A percentile compares a stretch with the other conserved stretches of the same genome.
Evolutionary conservation across 164 flowering plant species (phyloP).

Genomic region (Santalum album): DNA sequence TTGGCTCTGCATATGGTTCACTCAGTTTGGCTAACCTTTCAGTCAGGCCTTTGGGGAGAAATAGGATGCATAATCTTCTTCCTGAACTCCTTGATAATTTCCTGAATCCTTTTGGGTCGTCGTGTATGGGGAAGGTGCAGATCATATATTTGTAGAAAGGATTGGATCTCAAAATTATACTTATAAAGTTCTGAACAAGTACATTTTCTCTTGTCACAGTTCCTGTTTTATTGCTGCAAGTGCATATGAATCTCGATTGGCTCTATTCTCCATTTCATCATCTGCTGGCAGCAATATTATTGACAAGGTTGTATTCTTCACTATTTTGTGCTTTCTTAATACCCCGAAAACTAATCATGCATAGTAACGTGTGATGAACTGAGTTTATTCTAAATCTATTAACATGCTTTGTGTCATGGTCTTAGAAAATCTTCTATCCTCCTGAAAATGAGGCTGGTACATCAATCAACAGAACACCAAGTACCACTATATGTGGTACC

Average conservation of each 20-base stretch:
- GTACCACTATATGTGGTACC: conserved; percentile 48
- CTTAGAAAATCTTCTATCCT: conserved; percentile 67
- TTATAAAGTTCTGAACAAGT: no score
- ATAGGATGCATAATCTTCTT: no score
- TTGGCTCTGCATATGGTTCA: no score
- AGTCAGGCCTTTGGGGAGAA: no score
- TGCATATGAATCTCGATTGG: conserved; percentile 76
- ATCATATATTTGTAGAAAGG: no score
- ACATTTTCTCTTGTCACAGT: conserved; percentile 34
- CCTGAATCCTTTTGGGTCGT: no score
- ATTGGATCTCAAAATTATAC: neutral
- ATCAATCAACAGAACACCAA: conserved; percentile 20
- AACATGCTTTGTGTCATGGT: conserved; percentile 8
- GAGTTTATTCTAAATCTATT: no score
- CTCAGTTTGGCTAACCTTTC: no score
- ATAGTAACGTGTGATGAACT: no score
- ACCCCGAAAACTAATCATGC: no score
- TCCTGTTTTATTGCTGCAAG: conserved; percentile 75
- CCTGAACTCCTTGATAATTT: no score
- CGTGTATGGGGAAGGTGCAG: no score
- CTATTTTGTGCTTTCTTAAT: conserved; percentile 4
- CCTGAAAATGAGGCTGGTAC: conserved; percentile 44
- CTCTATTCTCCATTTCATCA: conserved; percentile 59
- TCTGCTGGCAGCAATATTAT: conserved; percentile 46
- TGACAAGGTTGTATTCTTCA: conserved; percentile 47